Evolutionary conservation across 1,284 basidiomycete species (phyloP), one percentile per base, ranked within the genome.

Genomic region (Taiwanofungus camphoratus): DNA sequence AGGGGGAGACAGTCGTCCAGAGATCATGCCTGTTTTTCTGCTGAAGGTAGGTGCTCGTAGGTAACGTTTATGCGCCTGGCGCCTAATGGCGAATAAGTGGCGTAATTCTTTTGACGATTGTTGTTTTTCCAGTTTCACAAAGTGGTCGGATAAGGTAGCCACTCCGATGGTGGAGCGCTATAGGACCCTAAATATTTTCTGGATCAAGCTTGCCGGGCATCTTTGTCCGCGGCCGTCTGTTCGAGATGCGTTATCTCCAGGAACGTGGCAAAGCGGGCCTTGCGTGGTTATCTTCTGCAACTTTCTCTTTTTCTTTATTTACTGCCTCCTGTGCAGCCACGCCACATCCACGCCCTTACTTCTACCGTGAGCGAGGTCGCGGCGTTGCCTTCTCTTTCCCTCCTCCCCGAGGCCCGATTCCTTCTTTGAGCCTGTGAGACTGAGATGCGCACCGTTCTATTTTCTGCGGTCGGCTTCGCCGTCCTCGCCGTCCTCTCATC

Each of bases 371-470:
- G 9, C 8, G 12, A 8, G 5, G 7, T 9, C 16, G 8, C n/a
- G n/a, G n/a, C n/a, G 18, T 9, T 8, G 11, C 31, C 31, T 36
- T 36, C 6, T 15, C 13, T 19, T n/a, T 31, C 26, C 27, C 24
- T 23, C 26, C 9, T 18, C 18, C 26, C 29, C 42, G 5, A 22
- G 23, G 18, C 27, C 35, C 31, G 11, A 16, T 22, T 12, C 22
- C 1, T 23, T 19, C 38, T 23, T 15, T 36, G 37, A n/a, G n/a
- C n/a, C 30, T 33, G 22, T 3, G 18, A 22, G 21, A 31, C 36
- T 29, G 40, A 37, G 39, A 49, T 49, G 46, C 46, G 46, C 23
- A 39, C 42, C 27, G 19, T 45, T 39, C 19, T 52, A 42, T 30
- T 42, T n/a, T 29, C 45, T 42, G 42, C 47, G 11, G 35, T 42